Percentiles rank a stretch among this genome's conserved stretches.
Evolutionary conservation across 805 yeast species (phyloP).

Genomic region (Torulaspora quercuum): DNA sequence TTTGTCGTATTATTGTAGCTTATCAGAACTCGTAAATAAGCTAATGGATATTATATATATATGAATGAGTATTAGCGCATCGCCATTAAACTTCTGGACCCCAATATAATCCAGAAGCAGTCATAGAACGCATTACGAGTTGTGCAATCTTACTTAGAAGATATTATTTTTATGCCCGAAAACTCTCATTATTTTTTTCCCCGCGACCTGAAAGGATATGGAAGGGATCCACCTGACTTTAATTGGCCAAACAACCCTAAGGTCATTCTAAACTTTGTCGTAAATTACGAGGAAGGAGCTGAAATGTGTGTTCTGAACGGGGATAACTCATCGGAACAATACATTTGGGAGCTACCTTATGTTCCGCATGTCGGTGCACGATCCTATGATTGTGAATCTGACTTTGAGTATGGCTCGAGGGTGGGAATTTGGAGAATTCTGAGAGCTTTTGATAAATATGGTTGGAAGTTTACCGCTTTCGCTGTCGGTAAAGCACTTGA

Average conservation of each 20-base stretch:
- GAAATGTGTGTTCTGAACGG: slow-evolving; percentile 34
- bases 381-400: slow-evolving; percentile 34
- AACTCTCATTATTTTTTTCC: slow-evolving; percentile 19
- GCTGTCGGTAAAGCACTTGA: slow-evolving; percentile 42
- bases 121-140: too few relatives aligned
- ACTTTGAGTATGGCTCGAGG: slow-evolving; percentile 38
- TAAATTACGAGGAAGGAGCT: slow-evolving; percentile 39
- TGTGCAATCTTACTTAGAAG: too few relatives aligned
- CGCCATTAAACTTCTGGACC: too few relatives aligned
- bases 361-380: slow-evolving; percentile 23
- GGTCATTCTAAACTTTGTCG: slow-evolving; percentile 34
- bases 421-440: slow-evolving; percentile 38
- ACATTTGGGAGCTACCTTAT: slow-evolving; percentile 20
- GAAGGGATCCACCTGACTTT: slow-evolving; percentile 31
- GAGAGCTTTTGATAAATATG: slow-evolving; percentile 35
- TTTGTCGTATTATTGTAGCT: too few relatives aligned
- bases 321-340: slow-evolving; percentile 25
- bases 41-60: too few relatives aligned
- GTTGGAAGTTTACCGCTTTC: slow-evolving; percentile 36
- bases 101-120: too few relatives aligned
- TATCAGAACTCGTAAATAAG: too few relatives aligned
- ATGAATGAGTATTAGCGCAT: too few relatives aligned
- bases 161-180: too few relatives aligned
- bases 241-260: slow-evolving; percentile 38
- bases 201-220: slow-evolving; percentile 35